Evolutionary conservation across 805 yeast species (phyloP).

Genomic region (Kuraishia piskuri): DNA sequence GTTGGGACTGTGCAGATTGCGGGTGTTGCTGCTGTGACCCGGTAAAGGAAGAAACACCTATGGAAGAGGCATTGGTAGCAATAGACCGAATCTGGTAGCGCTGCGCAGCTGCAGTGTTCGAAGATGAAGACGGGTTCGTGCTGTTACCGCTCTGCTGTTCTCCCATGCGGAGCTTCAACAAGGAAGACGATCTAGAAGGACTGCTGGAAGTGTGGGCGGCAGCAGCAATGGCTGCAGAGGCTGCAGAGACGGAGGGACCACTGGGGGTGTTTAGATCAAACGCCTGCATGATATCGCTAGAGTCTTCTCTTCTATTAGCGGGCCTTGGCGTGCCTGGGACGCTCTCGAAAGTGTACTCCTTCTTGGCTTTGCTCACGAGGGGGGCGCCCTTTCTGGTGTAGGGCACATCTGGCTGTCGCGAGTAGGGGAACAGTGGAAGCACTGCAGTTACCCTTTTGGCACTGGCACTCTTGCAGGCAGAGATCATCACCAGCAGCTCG

Average conservation of each 20-base stretch:
- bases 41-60: background rate
- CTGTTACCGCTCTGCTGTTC: background rate
- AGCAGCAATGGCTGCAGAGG: background rate
- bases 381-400: constrained; percentile 76
- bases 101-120: background rate
- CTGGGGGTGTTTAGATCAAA: constrained; percentile 1
- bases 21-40: background rate
- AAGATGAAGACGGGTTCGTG: background rate
- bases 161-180: background rate
- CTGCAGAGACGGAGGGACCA: background rate
- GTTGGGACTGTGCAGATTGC: background rate
- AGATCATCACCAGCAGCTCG: constrained; percentile 72
- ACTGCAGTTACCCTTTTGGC: constrained; percentile 87
- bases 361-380: constrained; percentile 23
- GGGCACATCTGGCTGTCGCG: constrained; percentile 93
- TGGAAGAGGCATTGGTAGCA: constrained; percentile 13
- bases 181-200: constrained; percentile 3
- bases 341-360: constrained; percentile 32
- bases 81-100: constrained; percentile 7
- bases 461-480: constrained; percentile 91
- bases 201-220: background rate
- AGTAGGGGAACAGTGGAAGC: constrained; percentile 88
- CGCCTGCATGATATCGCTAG: background rate
- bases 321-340: constrained; percentile 40
- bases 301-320: constrained; percentile 17